Base-by-base conservation (phyloP, 2,329 filamentous ascomycete genomes). In the Penicillium sp. region DNA sequence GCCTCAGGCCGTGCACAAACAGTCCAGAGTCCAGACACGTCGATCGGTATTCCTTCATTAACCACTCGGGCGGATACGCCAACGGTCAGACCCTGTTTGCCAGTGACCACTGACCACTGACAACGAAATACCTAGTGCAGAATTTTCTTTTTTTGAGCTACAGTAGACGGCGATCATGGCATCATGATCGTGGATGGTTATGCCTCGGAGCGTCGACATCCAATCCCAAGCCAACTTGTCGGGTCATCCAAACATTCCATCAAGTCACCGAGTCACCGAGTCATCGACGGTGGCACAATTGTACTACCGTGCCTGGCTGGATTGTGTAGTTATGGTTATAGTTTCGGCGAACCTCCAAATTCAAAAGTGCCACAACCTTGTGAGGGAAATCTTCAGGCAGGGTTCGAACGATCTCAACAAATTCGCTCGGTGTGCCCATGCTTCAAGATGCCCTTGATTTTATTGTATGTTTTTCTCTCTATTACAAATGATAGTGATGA, bases 91-190 rank as follows among this genome's bases (percentile, higher is more conserved):
- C 37, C 56, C 54, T 59, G 39, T 38, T 31, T 45, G 54, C 34
- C 12, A 55, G 7, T 28, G 25, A 28, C 25, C 25, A 28, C 25
- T 28, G 22, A 4, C 22, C 22, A 22, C 22, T 22, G 25, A 6
- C 25, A 1, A 28, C 25, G 4, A 1, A 28, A 6, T 28, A 28
- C 4, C 25, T 28, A 5, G 25, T 31, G 7, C 31, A 31, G 31
- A 31, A 31, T 31, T 31, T 31, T 31, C 35, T 14, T 15, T 2
- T 35, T 22, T 20, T 17, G 28, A 22, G 34, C 50, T 63, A 59
- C 20, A 20, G 20, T 1, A 20, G 53, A 58, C 57, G 59, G 52
- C 60, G 62, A 64, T 64, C 62, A 63, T 63, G 54, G 57, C 59
- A 62, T 62, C 62, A 64, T 58, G 15, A n/a, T 39, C 12, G 35